A percentile compares a stretch with the other conserved stretches of the same genome.
Evolutionary conservation across 495 filamentous ascomycete genomes (phyloP).

Genomic region (Talaromyces proteolyticus): DNA sequence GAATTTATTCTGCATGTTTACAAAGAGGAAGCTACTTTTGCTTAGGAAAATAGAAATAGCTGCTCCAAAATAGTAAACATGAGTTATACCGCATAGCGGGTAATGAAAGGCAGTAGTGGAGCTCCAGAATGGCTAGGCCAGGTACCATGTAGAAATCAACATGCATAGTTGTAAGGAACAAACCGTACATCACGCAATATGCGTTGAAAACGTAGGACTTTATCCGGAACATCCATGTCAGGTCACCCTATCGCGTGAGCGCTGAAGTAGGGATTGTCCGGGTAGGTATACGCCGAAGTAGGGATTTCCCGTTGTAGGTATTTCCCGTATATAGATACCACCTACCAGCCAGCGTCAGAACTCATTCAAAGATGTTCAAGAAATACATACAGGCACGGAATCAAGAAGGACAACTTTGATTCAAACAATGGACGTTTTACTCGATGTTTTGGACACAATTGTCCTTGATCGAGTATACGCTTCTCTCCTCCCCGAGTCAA

Average conservation of each 20-base stretch:
- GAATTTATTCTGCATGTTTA: too few species aligned
- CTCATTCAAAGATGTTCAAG: neutral
- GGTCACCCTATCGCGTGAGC: neutral
- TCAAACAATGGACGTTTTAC: conserved; percentile 67
- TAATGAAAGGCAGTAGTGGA: too few species aligned
- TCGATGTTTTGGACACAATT: conserved; percentile 68
- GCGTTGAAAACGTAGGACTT: too few species aligned
- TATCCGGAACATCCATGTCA: too few species aligned
- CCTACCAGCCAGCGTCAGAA: neutral
- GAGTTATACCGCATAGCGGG: too few species aligned
- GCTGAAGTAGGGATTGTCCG: conserved; percentile 1
- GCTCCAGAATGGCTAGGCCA: too few species aligned
- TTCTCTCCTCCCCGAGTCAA: conserved; percentile 44
- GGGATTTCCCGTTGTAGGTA: conserved; percentile 4
- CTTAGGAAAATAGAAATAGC: too few species aligned
- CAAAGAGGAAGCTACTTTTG: too few species aligned
- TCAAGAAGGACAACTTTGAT: neutral
- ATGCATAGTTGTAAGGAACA: too few species aligned
- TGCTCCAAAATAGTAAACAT: too few species aligned
- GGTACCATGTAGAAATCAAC: too few species aligned
- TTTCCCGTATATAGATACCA: conserved; percentile 8
- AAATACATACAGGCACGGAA: neutral
- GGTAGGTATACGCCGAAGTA: conserved; percentile 3
- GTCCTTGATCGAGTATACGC: conserved; percentile 68
- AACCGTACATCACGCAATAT: too few species aligned